Conservation (phyloP, 352 stramenopile species). For the Pythium dissimile region DNA sequence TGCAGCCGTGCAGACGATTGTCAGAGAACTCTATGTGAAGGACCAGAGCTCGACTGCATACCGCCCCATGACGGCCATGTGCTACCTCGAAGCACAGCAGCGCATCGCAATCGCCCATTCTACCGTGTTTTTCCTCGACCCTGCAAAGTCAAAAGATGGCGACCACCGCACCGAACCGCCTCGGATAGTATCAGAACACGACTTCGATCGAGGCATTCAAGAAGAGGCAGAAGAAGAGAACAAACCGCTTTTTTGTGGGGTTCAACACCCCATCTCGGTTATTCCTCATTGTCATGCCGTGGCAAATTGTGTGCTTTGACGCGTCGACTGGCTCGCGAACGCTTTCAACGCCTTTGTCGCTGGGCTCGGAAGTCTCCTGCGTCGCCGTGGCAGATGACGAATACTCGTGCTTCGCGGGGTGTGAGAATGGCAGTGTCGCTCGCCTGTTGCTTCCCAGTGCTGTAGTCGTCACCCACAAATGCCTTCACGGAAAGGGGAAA, state of each 20-base stretch:
- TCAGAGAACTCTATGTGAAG: conserved; percentile 32
- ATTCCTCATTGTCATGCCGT: conserved; percentile 32
- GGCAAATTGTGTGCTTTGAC: conserved; percentile 31
- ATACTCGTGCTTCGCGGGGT: conserved; percentile 43
- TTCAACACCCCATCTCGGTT: conserved; percentile 25
- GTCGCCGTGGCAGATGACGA: conserved; percentile 31
- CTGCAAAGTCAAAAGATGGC: neutral
- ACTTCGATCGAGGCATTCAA: neutral
- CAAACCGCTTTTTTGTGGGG: conserved; percentile 33
- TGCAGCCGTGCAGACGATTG: conserved; percentile 34
- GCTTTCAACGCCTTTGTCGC: conserved; percentile 15
- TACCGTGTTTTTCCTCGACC: conserved; percentile 50
- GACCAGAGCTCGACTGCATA: conserved; percentile 7
- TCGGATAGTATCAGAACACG: too few species aligned
- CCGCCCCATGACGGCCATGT: conserved; percentile 38
- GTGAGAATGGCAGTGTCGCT: conserved; percentile 34
- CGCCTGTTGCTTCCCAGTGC: conserved; percentile 34
- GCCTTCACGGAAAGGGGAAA: conserved; percentile 20
- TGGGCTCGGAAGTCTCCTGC: conserved; percentile 31
- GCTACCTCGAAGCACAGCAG: conserved; percentile 29
- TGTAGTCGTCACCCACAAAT: conserved; percentile 27
- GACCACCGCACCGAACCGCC: too few species aligned
- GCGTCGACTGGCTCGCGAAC: conserved; percentile 20
- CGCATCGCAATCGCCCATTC: conserved; percentile 50
- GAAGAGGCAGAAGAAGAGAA: conserved; percentile 22